phyloP scores from a whole-genome alignment of 208 protist species.

The Leishmania turanica region DNA sequence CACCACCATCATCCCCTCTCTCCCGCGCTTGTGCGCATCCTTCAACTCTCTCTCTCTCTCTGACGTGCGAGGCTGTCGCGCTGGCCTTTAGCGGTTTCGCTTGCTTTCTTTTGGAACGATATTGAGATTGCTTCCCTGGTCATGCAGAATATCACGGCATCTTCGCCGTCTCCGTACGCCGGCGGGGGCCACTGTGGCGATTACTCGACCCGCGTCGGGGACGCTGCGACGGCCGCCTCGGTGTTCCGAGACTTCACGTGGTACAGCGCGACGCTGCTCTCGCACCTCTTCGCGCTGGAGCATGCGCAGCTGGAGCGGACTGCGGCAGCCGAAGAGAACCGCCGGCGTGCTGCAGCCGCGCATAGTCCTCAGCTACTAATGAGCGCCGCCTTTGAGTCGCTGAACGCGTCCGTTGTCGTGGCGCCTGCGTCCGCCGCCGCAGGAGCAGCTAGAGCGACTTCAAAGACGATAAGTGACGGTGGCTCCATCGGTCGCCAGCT shows the following conservation, averaged over 20 bases:
- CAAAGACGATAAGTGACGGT: background rate
- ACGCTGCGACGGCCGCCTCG: slow-evolving; percentile 4
- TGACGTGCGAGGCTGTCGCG: background rate
- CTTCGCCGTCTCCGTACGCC: background rate
- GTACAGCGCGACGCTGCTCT: slow-evolving; percentile 47
- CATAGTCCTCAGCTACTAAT: slow-evolving; percentile 30
- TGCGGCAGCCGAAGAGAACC: slow-evolving; percentile 19
- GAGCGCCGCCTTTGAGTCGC: slow-evolving; percentile 19
- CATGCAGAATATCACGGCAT: background rate
- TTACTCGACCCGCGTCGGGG: background rate
- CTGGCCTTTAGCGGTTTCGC: background rate
- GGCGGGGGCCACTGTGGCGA: slow-evolving; percentile 16
- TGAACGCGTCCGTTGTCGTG: slow-evolving; percentile 3
- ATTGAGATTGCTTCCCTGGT: background rate
- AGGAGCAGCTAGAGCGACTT: background rate
- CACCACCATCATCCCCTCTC: background rate
- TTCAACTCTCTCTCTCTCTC: background rate
- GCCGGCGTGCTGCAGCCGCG: slow-evolving; percentile 4
- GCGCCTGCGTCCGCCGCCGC: background rate
- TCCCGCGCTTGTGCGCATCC: background rate
- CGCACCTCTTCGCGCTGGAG: slow-evolving; percentile 40
- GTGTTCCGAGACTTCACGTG: slow-evolving; percentile 40
- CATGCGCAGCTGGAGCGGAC: slow-evolving; percentile 34
- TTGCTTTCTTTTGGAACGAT: background rate
- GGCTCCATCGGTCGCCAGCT: background rate